phyloP scores from a whole-genome alignment of 2,329 filamentous ascomycete species.

The Cadophora sp. region DNA sequence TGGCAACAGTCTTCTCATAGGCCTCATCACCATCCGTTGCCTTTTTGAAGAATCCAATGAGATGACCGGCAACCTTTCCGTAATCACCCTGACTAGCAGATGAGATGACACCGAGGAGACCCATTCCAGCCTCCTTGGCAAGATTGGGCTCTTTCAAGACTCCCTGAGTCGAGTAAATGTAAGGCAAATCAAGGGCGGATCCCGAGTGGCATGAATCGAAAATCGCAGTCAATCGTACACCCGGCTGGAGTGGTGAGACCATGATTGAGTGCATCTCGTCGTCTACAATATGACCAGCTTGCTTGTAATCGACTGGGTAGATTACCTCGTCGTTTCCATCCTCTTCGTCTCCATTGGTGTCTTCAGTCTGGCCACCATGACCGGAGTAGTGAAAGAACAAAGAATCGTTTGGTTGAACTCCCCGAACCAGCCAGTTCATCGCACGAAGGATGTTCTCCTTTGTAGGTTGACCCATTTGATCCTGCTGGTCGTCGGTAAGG shows the following conservation, averaged over 20 bases:
- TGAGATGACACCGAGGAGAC: slow-evolving; percentile 63
- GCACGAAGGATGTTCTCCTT: slow-evolving; percentile 93
- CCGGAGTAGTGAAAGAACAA: slow-evolving; percentile 97
- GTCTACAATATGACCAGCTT: slow-evolving; percentile 79
- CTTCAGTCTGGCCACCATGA: slow-evolving; percentile 81
- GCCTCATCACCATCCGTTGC: slow-evolving; percentile 79
- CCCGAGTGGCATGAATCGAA: slow-evolving; percentile 73
- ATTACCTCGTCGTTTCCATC: slow-evolving; percentile 85
- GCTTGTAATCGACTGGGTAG: slow-evolving; percentile 80
- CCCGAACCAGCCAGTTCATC: slow-evolving; percentile 99
- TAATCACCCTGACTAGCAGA: slow-evolving; percentile 82
- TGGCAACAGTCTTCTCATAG: slow-evolving; percentile 80
- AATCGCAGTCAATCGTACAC: slow-evolving; percentile 77
- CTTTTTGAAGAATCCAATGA: slow-evolving; percentile 86
- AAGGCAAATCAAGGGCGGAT: slow-evolving; percentile 68
- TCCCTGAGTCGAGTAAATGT: slow-evolving; percentile 58
- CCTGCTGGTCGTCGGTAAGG: slow-evolving; percentile 94
- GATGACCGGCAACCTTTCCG: slow-evolving; percentile 76
- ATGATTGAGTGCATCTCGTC: slow-evolving; percentile 81
- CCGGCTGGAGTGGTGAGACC: slow-evolving; percentile 76
- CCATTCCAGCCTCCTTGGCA: slow-evolving; percentile 55
- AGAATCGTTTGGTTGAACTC: slow-evolving; percentile 89
- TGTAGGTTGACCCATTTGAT: slow-evolving; percentile 94
- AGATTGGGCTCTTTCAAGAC: slow-evolving; percentile 63
- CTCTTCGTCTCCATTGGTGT: slow-evolving; percentile 79